These are phyloP conservation scores for Magnaporthiopsis incrustans DNA, from an alignment of 2,329 filamentous ascomycete genomes.

Conservation along the genomic window DNA sequence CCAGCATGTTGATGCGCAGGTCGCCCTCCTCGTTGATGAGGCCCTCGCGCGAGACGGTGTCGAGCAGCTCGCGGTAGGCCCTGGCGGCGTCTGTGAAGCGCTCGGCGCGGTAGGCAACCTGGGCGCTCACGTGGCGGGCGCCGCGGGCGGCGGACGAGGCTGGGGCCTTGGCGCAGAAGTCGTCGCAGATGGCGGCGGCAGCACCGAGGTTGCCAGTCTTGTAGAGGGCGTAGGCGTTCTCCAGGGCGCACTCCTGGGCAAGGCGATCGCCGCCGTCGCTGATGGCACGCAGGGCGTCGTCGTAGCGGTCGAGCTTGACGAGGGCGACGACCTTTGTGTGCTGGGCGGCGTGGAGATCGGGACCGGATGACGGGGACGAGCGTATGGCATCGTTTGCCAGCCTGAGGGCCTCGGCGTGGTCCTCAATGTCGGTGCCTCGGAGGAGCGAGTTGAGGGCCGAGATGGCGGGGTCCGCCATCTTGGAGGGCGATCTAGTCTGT, in stretches of 20 bases:
- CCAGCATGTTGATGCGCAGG: constrained; percentile 66
- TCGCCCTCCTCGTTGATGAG: constrained; percentile 61
- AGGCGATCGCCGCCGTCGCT: constrained; percentile 54
- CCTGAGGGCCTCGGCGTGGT: constrained; percentile 67
- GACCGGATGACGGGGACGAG: constrained; percentile 46
- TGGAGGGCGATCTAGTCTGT: constrained; percentile 2
- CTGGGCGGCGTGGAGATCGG: constrained; percentile 41
- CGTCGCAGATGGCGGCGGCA: constrained; percentile 41
- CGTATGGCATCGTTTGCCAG: constrained; percentile 54
- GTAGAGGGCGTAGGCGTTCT: constrained; percentile 77
- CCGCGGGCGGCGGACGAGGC: constrained; percentile 11
- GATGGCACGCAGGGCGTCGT: constrained; percentile 65
- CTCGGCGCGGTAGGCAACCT: constrained; percentile 67
- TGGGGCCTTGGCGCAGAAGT: constrained; percentile 19
- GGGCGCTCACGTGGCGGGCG: constrained; percentile 48
- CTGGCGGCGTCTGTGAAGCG: constrained; percentile 58
- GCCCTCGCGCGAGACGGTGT: constrained; percentile 30
- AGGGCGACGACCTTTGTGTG: constrained; percentile 67
- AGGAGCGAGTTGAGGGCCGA: constrained; percentile 46
- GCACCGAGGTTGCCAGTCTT: constrained; percentile 64
- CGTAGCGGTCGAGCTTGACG: constrained; percentile 74
- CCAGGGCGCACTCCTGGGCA: constrained; percentile 53
- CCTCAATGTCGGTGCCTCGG: constrained; percentile 48
- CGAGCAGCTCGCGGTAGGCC: constrained; percentile 53
- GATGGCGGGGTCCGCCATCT: constrained; percentile 35